These are phyloP conservation scores for Leccinum sublutescens DNA, from an alignment of 768 basidiomycete species.

Conservation along the genomic window DNA sequence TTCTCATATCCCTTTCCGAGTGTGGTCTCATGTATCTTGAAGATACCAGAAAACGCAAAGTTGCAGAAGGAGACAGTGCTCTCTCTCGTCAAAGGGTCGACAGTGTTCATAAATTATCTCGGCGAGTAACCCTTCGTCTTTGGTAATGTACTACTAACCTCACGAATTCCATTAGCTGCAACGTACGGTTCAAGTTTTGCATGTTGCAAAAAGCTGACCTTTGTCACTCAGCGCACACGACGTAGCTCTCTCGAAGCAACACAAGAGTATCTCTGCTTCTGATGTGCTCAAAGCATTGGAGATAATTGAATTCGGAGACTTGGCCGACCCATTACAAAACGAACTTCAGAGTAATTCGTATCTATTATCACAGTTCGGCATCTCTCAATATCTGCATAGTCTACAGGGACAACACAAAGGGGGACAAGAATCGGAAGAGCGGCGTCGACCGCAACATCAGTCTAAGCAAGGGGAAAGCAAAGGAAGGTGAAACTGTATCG, in stretches of 20 bases:
- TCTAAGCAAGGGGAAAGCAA: conserved; percentile 30
- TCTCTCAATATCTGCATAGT: conserved; percentile 38
- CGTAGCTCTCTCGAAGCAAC: conserved; percentile 77
- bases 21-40: not conserved
- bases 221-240: conserved; percentile 70
- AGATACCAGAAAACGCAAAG: conserved; percentile 86
- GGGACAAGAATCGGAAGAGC: conserved; percentile 48
- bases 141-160: not conserved
- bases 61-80: conserved; percentile 87
- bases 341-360: conserved; percentile 58
- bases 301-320: conserved; percentile 70
- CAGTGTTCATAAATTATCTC: conserved; percentile 93
- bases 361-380: not conserved
- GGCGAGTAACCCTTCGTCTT: conserved; percentile 47
- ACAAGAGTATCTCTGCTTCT: conserved; percentile 85
- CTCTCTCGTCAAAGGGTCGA: conserved; percentile 84
- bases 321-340: conserved; percentile 57
- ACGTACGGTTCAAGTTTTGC: conserved; percentile 35
- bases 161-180: conserved; percentile 35
- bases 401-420: conserved; percentile 63
- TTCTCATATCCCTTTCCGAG: conserved; percentile 7
- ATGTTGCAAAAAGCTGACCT: conserved; percentile 3
- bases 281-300: conserved; percentile 89
- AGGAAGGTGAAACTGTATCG: conserved; percentile 33
- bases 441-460: conserved; percentile 25